Conservation (phyloP, 2,329 filamentous ascomycete genomes). For the Pseudogymnoascus sp. region DNA sequence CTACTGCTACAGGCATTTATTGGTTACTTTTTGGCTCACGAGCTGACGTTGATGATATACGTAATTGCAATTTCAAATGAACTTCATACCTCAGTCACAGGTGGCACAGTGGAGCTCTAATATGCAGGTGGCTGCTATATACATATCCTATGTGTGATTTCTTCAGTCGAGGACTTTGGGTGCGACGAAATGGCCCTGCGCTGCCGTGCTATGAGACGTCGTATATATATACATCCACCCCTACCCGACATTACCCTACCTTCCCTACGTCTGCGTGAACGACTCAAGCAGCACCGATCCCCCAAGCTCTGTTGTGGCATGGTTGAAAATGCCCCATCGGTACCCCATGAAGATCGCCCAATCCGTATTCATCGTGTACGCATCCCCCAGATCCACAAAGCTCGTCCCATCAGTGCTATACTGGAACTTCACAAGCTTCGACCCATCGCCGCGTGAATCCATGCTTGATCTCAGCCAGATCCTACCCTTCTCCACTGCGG, state of each 20-base stretch:
- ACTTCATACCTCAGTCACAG: background rate
- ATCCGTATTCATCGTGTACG: conserved; percentile 32
- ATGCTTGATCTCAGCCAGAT: conserved; percentile 33
- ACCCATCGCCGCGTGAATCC: conserved; percentile 28
- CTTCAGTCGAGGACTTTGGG: background rate
- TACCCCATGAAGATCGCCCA: conserved; percentile 44
- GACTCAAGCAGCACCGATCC: conserved; percentile 28
- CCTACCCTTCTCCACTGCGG: conserved; percentile 15
- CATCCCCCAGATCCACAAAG: conserved; percentile 29
- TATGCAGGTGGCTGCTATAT: background rate
- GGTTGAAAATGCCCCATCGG: conserved; percentile 42
- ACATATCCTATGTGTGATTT: background rate
- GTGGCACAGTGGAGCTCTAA: background rate
- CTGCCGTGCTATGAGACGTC: too few relatives aligned
- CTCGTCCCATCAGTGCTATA: conserved; percentile 37
- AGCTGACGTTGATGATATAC: background rate
- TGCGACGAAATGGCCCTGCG: background rate
- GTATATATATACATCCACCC: background rate
- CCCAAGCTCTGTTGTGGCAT: conserved; percentile 36
- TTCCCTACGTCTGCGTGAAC: conserved; percentile 14
- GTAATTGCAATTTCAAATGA: background rate
- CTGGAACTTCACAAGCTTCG: conserved; percentile 28
- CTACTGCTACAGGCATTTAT: background rate
- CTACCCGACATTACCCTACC: background rate
- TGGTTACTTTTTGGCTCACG: background rate